Base-by-base conservation (phyloP, 1,284 basidiomycete species). In the Sanghuangporus sanghuang region DNA sequence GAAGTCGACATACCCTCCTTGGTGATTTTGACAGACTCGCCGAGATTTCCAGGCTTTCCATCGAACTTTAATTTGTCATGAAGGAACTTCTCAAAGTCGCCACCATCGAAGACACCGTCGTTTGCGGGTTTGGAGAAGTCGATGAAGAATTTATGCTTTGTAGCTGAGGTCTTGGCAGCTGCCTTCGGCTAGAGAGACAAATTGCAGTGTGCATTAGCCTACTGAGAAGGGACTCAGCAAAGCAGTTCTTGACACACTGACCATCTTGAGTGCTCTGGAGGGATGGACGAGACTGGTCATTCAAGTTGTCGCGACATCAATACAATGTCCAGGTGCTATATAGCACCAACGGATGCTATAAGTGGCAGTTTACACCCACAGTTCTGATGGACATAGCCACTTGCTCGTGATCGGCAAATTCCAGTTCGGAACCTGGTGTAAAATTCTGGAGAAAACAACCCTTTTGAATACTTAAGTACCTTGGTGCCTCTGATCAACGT, bases 201-300 rank as follows among this genome's bases (percentile, higher is more conserved):
- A 68, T 70, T 21, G 50, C 74, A 73, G 71, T 72, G 77, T 73
- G 76, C 77, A 69, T 76, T 70, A 92, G 89, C 90, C 90, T 92
- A 92, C 90, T 92, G 90, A 92, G 90, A 92, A 90, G 88, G 72
- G 69, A 81, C 90, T 92, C 90, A 92, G 90, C 89, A 92, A 92
- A 92, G 90, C 90, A 72, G 76, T 81, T 81, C 76, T 76, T 70
- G 71, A 70, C 71, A 89, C 71, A 89, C 89, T 87, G 73, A 90
- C 88, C 88, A 90, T 90, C 73, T 77, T 79, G 79, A 77, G 62
- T 57, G 67, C 63, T 62, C 62, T 57, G 67, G 65, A 39, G 61
- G 63, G 68, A 36, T 21, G 61, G 53, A 52, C 52, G 55, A 53
- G 64, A 23, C 56, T 53, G 42, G 12, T 27, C 27, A 11, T 49